Conservation (phyloP, 345 rosid genomes). For the Arabidopsis arenosa region DNA sequence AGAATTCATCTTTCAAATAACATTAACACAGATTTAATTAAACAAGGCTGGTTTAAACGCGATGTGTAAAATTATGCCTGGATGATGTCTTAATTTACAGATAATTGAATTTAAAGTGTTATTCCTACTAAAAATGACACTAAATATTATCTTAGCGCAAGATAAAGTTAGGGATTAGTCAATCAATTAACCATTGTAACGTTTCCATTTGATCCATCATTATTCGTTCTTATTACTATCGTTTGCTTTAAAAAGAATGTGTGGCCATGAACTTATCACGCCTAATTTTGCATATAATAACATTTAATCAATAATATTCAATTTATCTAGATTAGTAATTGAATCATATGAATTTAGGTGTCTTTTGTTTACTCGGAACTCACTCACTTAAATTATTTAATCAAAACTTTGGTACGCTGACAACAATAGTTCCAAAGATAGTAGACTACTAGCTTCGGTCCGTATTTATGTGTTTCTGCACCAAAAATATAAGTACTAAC, state of each 20-base stretch:
- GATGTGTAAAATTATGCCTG: neutral
- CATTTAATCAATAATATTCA: neutral
- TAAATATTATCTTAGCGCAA: constrained; percentile 6
- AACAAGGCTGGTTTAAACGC: constrained; percentile 1
- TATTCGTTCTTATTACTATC: constrained; percentile 1
- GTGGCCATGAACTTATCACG: constrained; percentile 25
- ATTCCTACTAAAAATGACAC: neutral
- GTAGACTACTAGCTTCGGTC: no score
- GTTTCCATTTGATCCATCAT: constrained; percentile 24
- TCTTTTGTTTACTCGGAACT: no score
- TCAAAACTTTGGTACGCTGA: no score
- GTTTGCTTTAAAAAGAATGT: neutral
- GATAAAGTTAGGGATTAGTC: constrained; percentile 31
- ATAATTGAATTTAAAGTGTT: neutral
- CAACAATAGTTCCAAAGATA: no score
- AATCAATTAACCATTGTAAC: constrained; percentile 8
- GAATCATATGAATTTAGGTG: neutral
- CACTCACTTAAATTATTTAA: no score
- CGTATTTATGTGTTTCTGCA: no score
- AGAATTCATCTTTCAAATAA: constrained; percentile 15
- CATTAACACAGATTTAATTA: neutral
- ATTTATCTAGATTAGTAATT: neutral
- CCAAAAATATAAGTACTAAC: no score
- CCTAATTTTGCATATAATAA: constrained; percentile 18
- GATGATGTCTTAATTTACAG: neutral